phyloP scores from a whole-genome alignment of 805 yeast genomes.

The Soucietia sequanensis region DNA sequence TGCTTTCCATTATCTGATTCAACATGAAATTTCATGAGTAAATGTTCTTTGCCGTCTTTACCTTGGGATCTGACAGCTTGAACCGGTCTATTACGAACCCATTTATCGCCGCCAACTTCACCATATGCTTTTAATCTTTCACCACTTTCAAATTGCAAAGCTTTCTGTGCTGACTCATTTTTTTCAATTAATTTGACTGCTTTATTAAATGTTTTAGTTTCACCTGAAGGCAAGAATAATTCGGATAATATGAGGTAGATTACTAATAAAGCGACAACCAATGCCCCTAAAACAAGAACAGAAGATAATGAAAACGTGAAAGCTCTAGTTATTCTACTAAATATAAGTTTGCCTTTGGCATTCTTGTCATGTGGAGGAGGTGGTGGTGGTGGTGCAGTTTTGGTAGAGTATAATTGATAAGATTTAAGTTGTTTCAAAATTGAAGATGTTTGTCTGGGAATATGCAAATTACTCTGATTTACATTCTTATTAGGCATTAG shows the following conservation, averaged over 20 bases:
- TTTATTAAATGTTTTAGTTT: slow-evolving; percentile 84
- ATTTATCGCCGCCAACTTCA: slow-evolving; percentile 64
- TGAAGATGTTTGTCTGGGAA: too few relatives aligned
- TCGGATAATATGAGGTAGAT: slow-evolving; percentile 77
- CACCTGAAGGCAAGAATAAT: slow-evolving; percentile 84
- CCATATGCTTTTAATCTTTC: slow-evolving; percentile 82
- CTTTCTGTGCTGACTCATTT: slow-evolving; percentile 56
- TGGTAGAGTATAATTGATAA: slow-evolving; percentile 14
- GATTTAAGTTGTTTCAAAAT: too few relatives aligned
- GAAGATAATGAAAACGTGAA: slow-evolving; percentile 64
- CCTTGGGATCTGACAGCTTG: slow-evolving; percentile 66
- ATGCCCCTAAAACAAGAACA: slow-evolving; percentile 62
- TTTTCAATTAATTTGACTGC: slow-evolving; percentile 77
- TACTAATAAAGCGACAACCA: slow-evolving; percentile 65
- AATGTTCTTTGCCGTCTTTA: slow-evolving; percentile 74
- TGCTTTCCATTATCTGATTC: slow-evolving; percentile 61
- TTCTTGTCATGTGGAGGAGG: slow-evolving; percentile 34
- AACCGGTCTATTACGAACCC: slow-evolving; percentile 89
- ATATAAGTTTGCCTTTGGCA: slow-evolving; percentile 41
- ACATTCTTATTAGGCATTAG: too few relatives aligned
- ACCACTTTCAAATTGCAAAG: slow-evolving; percentile 53
- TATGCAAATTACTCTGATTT: too few relatives aligned
- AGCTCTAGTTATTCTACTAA: slow-evolving; percentile 51
- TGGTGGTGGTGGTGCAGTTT: slow-evolving; percentile 35
- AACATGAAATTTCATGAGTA: slow-evolving; percentile 82